These are phyloP conservation scores for Erysimum cheiranthoides DNA, from an alignment of 345 rosid species.

Conservation along the genomic window DNA sequence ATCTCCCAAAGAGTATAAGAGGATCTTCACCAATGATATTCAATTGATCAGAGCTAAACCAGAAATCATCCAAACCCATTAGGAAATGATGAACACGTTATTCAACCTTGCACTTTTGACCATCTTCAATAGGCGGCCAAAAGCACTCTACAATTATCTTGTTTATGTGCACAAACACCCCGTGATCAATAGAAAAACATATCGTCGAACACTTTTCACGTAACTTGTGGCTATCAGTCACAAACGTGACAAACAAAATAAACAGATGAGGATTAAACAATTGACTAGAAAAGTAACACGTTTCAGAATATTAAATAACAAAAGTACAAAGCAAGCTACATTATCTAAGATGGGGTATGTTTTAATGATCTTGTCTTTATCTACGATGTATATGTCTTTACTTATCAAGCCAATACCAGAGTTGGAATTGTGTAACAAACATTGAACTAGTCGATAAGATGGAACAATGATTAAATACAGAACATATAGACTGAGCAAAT, in stretches of 20 bases:
- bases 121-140: neutral
- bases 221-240: conserved; percentile 10
- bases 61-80: neutral
- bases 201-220: neutral
- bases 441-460: neutral
- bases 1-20: too few relatives aligned
- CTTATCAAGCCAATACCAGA: neutral
- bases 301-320: neutral
- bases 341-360: conserved; percentile 9
- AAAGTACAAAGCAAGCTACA: neutral
- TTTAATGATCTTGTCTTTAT: neutral
- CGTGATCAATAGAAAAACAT: neutral
- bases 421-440: neutral
- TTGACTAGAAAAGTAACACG: neutral
- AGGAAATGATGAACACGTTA: neutral
- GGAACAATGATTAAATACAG: neutral
- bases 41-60: neutral
- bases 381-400: neutral
- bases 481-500: neutral
- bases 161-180: neutral
- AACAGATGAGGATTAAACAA: neutral
- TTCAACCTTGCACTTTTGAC: neutral
- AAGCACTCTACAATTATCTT: neutral
- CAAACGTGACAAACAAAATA: conserved; percentile 5
- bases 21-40: neutral